Conservation (phyloP, 2,329 filamentous ascomycete species). For the Cercospora beticola region DNA sequence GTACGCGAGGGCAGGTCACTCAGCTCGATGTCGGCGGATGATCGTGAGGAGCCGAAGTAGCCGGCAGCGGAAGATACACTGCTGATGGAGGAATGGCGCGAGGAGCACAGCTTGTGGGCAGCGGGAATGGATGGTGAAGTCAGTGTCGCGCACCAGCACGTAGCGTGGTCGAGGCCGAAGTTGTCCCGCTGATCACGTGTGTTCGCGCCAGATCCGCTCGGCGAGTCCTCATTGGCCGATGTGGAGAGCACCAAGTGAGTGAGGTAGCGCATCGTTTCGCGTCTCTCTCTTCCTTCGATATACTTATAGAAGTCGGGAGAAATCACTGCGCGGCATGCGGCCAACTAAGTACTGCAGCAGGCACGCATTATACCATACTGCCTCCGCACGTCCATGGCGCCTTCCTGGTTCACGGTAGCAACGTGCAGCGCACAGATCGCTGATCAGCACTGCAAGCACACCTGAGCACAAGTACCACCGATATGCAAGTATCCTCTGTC, state of each 20-base stretch:
- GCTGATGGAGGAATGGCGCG: neutral
- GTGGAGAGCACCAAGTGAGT: neutral
- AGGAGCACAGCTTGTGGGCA: conserved; percentile 3
- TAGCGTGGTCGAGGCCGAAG: conserved; percentile 22
- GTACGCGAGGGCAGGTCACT: conserved; percentile 21
- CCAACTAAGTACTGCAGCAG: neutral
- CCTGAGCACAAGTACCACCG: neutral
- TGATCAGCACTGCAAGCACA: neutral
- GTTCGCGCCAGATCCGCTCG: neutral
- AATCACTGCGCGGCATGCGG: neutral
- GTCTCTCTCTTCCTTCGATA: neutral
- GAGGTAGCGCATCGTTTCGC: neutral
- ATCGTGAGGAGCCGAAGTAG: neutral
- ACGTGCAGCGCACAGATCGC: neutral
- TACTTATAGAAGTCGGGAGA: neutral
- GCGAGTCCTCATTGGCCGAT: neutral
- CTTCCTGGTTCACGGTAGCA: neutral
- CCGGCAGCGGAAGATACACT: neutral
- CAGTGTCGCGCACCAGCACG: conserved; percentile 26
- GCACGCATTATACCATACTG: neutral
- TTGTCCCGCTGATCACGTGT: conserved; percentile 11
- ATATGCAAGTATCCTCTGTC: neutral
- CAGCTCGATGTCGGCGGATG: conserved; percentile 18
- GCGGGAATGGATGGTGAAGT: conserved; percentile 17
- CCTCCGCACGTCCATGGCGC: neutral